A percentile compares a stretch with the other conserved stretches of the same genome.
phyloP scores from a whole-genome alignment of 2,329 filamentous ascomycete genomes.

The Talaromyces sp. region DNA sequence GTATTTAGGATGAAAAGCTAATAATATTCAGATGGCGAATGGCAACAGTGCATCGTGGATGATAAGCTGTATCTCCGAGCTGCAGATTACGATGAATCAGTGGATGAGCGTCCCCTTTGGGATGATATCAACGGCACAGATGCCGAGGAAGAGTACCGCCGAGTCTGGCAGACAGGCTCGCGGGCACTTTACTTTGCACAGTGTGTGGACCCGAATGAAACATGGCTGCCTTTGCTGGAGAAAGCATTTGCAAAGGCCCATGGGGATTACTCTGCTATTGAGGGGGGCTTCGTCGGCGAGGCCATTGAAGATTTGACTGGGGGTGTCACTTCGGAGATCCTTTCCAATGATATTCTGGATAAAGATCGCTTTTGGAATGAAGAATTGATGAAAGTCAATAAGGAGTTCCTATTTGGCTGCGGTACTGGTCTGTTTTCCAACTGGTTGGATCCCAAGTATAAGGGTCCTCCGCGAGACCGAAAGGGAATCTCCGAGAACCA shows the following conservation, averaged over 20 bases:
- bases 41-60: conserved; percentile 89
- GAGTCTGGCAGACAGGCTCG: conserved; percentile 73
- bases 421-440: conserved; percentile 51
- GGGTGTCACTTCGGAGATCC: conserved; percentile 52
- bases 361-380: conserved; percentile 82
- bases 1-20: conserved; percentile 3
- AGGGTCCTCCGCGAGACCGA: conserved; percentile 39
- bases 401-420: conserved; percentile 65
- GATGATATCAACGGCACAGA: conserved; percentile 75
- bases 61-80: conserved; percentile 86
- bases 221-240: conserved; percentile 78
- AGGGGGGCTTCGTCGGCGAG: conserved; percentile 71
- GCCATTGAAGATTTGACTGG: conserved; percentile 62
- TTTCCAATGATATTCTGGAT: conserved; percentile 55
- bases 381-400: conserved; percentile 76
- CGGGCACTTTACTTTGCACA: conserved; percentile 78
- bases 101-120: conserved; percentile 72
- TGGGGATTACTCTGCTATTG: conserved; percentile 74
- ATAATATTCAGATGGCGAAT: conserved; percentile 68
- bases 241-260: conserved; percentile 86
- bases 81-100: conserved; percentile 78
- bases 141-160: conserved; percentile 70
- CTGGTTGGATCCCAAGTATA: conserved; percentile 43
- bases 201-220: conserved; percentile 75
- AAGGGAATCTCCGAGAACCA: conserved; percentile 53